Evolutionary conservation across 768 basidiomycete genomes (phyloP).

Genomic region (Paxillus ammoniavirescens): DNA sequence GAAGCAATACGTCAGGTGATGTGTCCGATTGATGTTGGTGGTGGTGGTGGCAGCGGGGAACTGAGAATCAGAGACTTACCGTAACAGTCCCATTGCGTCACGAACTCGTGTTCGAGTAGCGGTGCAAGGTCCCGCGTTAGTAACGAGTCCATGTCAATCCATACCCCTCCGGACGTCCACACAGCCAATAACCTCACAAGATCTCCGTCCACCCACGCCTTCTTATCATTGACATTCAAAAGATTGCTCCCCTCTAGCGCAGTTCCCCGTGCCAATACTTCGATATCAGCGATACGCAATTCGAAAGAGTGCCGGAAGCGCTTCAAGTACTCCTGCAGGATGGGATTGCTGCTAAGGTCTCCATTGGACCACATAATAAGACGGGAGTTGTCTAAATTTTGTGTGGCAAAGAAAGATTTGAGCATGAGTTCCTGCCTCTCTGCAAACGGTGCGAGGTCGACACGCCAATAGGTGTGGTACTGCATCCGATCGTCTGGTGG

Average conservation of each 20-base stretch:
- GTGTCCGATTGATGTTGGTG: not conserved
- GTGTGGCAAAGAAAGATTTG: conserved; percentile 92
- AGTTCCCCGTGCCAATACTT: conserved; percentile 68
- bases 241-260: conserved; percentile 65
- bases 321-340: conserved; percentile 57
- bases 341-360: conserved; percentile 53
- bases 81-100: conserved; percentile 99
- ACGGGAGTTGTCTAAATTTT: conserved; percentile 59
- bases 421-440: conserved; percentile 88
- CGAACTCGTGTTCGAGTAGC: conserved; percentile 90
- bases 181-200: conserved; percentile 83
- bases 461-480: conserved; percentile 94
- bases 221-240: conserved; percentile 62
- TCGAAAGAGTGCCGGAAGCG: conserved; percentile 72
- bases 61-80: conserved; percentile 46
- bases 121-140: conserved; percentile 86
- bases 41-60: not conserved
- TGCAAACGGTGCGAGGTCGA: conserved; percentile 79
- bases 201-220: conserved; percentile 96
- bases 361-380: conserved; percentile 94
- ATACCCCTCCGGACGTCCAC: conserved; percentile 90
- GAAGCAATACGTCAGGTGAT: not conserved
- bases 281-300: conserved; percentile 67
- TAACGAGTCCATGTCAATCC: conserved; percentile 98
- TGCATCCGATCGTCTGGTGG: conserved; percentile 48